Base-by-base conservation (phyloP, 1,284 basidiomycete species). In the Schizophyllum amplum region DNA sequence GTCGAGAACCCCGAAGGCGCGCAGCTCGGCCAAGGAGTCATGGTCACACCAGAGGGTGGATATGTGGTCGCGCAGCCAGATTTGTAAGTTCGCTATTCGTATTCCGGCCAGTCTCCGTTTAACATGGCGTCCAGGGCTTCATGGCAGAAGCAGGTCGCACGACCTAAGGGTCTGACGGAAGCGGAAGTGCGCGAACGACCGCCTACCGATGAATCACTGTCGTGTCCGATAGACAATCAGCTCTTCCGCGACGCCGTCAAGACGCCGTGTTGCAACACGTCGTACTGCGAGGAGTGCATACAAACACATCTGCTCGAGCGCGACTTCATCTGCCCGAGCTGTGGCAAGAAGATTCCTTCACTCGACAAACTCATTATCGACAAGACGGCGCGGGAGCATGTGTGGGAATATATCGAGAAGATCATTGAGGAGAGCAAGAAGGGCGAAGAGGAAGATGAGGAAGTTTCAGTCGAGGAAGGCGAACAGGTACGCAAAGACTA, bases 241-340 rank as follows among this genome's bases (percentile, higher is more conserved):
- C 82, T 97, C 33, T 86, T 94, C 68, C 86, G 86, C 65, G 92
- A 95, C 66, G 91, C 93, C 51, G 89, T 94, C 66, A 87, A 90
- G 71, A 93, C 87, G 3, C 94, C 94, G 2, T 97, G 94, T 72
- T 97, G 94, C 76, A 81, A 82, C 64, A 90, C 86, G 49, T 69
- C 81, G n/a, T 98, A 90, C 72, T 97, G 94, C 76, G 93, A 97
- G 72, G 94, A 97, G 69, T 97, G 94, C 74, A 90, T 98, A 61
- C 88, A 93, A 70, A 92, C 88, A 47, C 81, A 94, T 72, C 77
- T 98, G 54, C 81, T 95, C 60, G 94, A 97, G 69, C 86, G 92
- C 71, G 93, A 95, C 72, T 96, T 97, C 71, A 76, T 88, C 58
- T 98, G 94, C 71, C 93, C 92, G 13, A 83, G 85, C 60, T 98